Conservation (phyloP, 768 basidiomycete genomes). For the Sarcodon sp. region DNA sequence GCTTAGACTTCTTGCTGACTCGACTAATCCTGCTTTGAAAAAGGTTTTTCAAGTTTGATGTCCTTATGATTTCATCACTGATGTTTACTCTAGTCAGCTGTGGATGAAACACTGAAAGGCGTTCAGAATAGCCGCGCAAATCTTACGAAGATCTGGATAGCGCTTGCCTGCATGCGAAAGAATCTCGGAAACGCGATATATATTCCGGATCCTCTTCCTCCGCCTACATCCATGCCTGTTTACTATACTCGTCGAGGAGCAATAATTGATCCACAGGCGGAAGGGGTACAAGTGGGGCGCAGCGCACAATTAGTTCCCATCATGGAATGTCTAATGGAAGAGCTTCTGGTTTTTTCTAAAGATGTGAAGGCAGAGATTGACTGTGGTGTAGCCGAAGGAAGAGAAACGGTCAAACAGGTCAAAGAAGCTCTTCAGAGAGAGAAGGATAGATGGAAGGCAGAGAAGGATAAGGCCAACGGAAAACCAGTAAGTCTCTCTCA, state of each 20-base stretch:
- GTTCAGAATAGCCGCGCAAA: slow-evolving; percentile 40
- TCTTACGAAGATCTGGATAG: slow-evolving; percentile 50
- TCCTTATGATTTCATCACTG: neutral
- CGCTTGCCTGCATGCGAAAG: slow-evolving; percentile 36
- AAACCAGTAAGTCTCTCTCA: slow-evolving; percentile 1
- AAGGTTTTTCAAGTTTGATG: neutral
- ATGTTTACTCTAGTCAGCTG: slow-evolving; percentile 21
- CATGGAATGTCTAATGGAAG: slow-evolving; percentile 43
- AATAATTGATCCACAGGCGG: neutral
- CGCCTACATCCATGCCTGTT: slow-evolving; percentile 25
- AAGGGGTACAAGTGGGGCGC: slow-evolving; percentile 20
- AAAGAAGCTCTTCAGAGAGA: slow-evolving; percentile 42
- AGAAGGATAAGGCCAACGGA: slow-evolving; percentile 14
- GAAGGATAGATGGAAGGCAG: slow-evolving; percentile 43
- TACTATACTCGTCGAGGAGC: slow-evolving; percentile 33
- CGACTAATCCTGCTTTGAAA: slow-evolving; percentile 9
- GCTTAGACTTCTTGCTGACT: slow-evolving; percentile 35
- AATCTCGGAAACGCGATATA: slow-evolving; percentile 14
- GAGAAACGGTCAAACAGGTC: slow-evolving; percentile 35
- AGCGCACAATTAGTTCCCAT: slow-evolving; percentile 61
- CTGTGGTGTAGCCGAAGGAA: slow-evolving; percentile 37
- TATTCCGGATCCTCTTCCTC: slow-evolving; percentile 50
- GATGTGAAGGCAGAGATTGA: slow-evolving; percentile 50
- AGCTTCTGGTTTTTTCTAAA: slow-evolving; percentile 24
- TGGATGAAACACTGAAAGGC: slow-evolving; percentile 34